phyloP scores from a whole-genome alignment of 805 yeast genomes.

The Candida chauliodis region DNA sequence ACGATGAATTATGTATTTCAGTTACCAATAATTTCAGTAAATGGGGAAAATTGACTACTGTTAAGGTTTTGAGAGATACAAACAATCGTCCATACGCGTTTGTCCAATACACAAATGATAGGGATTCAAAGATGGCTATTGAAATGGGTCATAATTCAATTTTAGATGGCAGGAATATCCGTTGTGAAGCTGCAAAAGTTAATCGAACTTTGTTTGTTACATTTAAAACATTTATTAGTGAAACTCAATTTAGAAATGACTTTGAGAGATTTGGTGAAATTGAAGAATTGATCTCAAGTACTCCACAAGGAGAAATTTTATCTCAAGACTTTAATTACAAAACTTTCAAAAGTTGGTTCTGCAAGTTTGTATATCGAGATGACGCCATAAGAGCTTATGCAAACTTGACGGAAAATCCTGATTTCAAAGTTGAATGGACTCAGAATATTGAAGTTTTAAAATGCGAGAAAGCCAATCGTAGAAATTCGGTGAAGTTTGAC shows the following conservation, averaged over 20 bases:
- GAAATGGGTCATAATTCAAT: conserved; percentile 62
- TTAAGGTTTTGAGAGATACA: conserved; percentile 80
- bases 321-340: conserved; percentile 11
- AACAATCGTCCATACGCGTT: conserved; percentile 86
- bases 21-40: conserved; percentile 64
- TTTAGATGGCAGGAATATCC: conserved; percentile 69
- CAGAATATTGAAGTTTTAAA: conserved; percentile 63
- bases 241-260: conserved; percentile 32
- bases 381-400: conserved; percentile 88
- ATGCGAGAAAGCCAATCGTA: conserved; percentile 2
- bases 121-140: conserved; percentile 68
- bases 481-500: conserved; percentile 41
- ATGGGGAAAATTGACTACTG: conserved; percentile 70
- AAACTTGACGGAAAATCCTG: conserved; percentile 51
- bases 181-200: conserved; percentile 90
- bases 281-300: conserved; percentile 55
- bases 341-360: conserved; percentile 58
- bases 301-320: conserved; percentile 27
- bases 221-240: conserved; percentile 20
- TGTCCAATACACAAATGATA: conserved; percentile 75
- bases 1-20: conserved; percentile 67
- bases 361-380: conserved; percentile 75
- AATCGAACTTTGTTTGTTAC: conserved; percentile 77
- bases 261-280: conserved; percentile 66
- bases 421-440: conserved; percentile 73